A percentile compares a stretch with the other conserved stretches of the same genome.
phyloP scores from a whole-genome alignment of 306 rosid species.

The Prunus dulcis region DNA sequence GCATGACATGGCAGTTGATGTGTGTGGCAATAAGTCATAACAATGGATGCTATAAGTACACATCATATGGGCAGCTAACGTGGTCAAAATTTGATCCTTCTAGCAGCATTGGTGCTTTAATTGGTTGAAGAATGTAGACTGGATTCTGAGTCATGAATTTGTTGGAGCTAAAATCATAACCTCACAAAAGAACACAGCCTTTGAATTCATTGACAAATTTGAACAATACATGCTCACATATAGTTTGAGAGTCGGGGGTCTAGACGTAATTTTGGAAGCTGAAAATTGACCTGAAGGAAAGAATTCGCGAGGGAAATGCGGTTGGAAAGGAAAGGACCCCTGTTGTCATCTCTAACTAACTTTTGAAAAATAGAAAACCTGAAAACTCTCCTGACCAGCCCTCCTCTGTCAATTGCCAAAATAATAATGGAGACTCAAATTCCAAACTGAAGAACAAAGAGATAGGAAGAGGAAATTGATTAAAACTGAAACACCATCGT shows the following conservation, averaged over 20 bases:
- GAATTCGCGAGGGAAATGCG: slow-evolving; percentile 25
- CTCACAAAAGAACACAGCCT: slow-evolving; percentile 3
- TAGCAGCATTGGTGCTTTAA: background rate
- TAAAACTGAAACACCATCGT: background rate
- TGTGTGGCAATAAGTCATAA: background rate
- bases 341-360: slow-evolving; percentile 24
- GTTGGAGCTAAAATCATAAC: background rate
- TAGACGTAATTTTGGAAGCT: slow-evolving; percentile 9
- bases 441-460: background rate
- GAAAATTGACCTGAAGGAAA: background rate
- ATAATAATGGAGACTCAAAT: slow-evolving; percentile 12
- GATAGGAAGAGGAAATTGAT: slow-evolving; percentile 1
- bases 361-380: slow-evolving; percentile 43
- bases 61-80: background rate
- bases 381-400: slow-evolving; percentile 54
- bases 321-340: slow-evolving; percentile 18
- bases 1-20: too few relatives aligned
- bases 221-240: background rate
- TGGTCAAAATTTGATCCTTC: background rate
- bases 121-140: background rate
- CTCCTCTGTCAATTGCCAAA: slow-evolving; percentile 16
- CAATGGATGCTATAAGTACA: too few relatives aligned
- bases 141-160: background rate
- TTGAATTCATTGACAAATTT: background rate
- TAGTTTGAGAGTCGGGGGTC: background rate